Percentiles rank a stretch among this genome's conserved stretches.
Conservation (phyloP, 1,139 yeast species). For the Starmera stellimalicola region DNA sequence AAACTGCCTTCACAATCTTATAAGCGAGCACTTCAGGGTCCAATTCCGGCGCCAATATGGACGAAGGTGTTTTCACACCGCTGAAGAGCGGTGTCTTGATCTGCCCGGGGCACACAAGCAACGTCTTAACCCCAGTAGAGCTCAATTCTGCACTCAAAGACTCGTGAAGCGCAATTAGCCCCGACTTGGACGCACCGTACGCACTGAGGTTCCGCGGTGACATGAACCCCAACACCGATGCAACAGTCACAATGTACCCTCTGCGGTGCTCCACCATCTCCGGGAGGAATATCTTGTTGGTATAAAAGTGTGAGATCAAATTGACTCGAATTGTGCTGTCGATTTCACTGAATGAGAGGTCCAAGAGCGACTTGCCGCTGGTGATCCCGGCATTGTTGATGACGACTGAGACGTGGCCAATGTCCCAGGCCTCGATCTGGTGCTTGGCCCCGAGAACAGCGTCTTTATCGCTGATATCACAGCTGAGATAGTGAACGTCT, state of each 20-base stretch:
- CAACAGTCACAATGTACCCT: slow-evolving; percentile 74
- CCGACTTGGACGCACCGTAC: slow-evolving; percentile 88
- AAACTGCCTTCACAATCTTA: slow-evolving; percentile 45
- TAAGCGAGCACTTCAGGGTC: slow-evolving; percentile 58
- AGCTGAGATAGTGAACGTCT: slow-evolving; percentile 44
- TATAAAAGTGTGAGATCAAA: slow-evolving; percentile 57
- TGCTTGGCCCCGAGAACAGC: slow-evolving; percentile 31
- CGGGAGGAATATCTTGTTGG: slow-evolving; percentile 64
- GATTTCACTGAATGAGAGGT: slow-evolving; percentile 47
- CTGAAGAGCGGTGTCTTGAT: slow-evolving; percentile 62
- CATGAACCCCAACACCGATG: slow-evolving; percentile 76
- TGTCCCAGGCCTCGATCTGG: slow-evolving; percentile 24
- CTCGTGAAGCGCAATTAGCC: slow-evolving; percentile 75
- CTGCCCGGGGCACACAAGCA: slow-evolving; percentile 84
- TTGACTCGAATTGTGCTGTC: slow-evolving; percentile 56
- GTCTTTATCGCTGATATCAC: slow-evolving; percentile 55
- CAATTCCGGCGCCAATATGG: slow-evolving; percentile 70
- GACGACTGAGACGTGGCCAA: slow-evolving; percentile 57
- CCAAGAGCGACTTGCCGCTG: slow-evolving; percentile 46
- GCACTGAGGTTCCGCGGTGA: slow-evolving; percentile 71
- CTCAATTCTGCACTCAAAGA: slow-evolving; percentile 59
- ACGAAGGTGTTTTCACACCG: slow-evolving; percentile 63
- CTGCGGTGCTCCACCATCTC: slow-evolving; percentile 52
- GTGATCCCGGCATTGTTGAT: slow-evolving; percentile 81
- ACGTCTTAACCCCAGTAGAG: slow-evolving; percentile 50